Percentiles rank a stretch among this genome's conserved stretches.
Conservation (phyloP, 192 early-diverging fungal species). For the Rhizophagus prolifer region DNA sequence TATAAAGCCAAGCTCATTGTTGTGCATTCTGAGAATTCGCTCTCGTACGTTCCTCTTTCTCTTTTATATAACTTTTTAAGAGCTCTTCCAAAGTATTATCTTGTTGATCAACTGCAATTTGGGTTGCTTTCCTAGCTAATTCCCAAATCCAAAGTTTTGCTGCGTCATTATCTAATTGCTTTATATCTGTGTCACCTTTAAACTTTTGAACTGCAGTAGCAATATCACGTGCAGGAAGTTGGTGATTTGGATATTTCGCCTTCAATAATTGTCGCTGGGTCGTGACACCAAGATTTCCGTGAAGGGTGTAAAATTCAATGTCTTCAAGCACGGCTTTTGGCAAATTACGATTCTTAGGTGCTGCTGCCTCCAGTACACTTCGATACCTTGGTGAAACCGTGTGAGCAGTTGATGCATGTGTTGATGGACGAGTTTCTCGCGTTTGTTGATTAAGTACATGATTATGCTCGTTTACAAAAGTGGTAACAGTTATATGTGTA, state of each 20-base stretch:
- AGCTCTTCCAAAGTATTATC: constrained; percentile 26
- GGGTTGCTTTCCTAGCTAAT: constrained; percentile 24
- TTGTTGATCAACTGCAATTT: constrained; percentile 24
- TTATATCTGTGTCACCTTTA: constrained; percentile 20
- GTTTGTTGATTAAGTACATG: constrained; percentile 28
- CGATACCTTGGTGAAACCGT: constrained; percentile 20
- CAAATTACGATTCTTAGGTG: constrained; percentile 26
- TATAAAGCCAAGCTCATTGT: not conserved
- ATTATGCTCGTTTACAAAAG: constrained; percentile 32
- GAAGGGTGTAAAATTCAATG: constrained; percentile 29
- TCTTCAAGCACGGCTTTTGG: constrained; percentile 26
- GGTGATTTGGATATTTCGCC: constrained; percentile 29
- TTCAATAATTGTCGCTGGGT: constrained; percentile 31
- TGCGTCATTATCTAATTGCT: constrained; percentile 28
- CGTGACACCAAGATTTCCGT: constrained; percentile 23
- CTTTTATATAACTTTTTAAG: constrained; percentile 24
- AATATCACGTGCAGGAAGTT: constrained; percentile 26
- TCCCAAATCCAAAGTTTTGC: constrained; percentile 30
- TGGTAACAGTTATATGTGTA: constrained; percentile 29
- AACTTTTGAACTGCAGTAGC: constrained; percentile 25
- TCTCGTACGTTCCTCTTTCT: constrained; percentile 23
- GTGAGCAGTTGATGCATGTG: not conserved
- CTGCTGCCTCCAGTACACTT: constrained; percentile 21
- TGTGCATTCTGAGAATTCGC: not conserved
- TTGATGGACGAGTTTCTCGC: constrained; percentile 9